Base-by-base conservation (phyloP, 495 filamentous ascomycete species). In the Lophiostoma macrostomum region DNA sequence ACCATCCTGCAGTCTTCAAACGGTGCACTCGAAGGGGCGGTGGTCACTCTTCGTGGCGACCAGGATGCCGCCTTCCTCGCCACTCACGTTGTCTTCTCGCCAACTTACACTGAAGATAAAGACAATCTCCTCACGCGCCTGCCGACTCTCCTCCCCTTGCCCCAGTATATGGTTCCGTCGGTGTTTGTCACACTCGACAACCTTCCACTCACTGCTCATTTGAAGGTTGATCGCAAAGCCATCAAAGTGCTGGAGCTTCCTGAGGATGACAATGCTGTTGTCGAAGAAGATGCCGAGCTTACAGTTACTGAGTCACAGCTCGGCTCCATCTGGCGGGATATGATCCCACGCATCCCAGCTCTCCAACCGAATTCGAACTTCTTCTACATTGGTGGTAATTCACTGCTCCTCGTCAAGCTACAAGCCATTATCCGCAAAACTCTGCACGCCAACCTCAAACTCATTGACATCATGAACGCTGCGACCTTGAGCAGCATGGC, bases 311-410 rank as follows among this genome's bases (percentile, higher is more conserved):
- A 28, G 41, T 3, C 25, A 13, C 41, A 45, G 25, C 41, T 45
- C n/a, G 13, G 13, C 22, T 14, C 7, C 7, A 16, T 45, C 23
- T 27, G 22, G 41, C 41, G 20, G 20, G 41, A 38, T 10, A 16
- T 38, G 7, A n/a, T n/a, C n/a, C n/a, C n/a, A n/a, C n/a, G 14
- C 38, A 28, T 11, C 5, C 16, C 11, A 5, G 24, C 7, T 3
- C 7, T 51, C 6, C 27, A 11, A 23, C 10, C 23, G 1, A 18
- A 3, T 7, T 19, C 48, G 4, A 16, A 70, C 37, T 75, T 75
- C 49, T 76, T 76, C 49, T 39, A 45, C n/a, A 45, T 69, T 16
- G 73, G 73, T 0, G 73, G 73, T 4, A 69, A 60, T 14, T 74
- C 71, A 0, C 23, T 74, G 1, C 53, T 68, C 2, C 41, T 76